Conservation (phyloP, 306 rosid genomes). For the Sophora flavescens region DNA sequence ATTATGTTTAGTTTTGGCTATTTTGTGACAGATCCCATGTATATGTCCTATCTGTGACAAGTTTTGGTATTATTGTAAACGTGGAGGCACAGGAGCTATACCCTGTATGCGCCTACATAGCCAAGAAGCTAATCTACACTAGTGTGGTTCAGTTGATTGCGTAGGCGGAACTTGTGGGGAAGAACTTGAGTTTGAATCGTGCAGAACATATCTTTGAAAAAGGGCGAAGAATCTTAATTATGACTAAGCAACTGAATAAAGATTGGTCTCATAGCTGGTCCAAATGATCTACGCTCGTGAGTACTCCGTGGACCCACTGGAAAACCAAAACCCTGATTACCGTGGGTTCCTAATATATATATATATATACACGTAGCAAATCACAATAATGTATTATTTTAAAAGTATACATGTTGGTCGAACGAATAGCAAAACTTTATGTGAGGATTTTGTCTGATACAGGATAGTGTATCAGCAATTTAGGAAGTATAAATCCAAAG, state of each 20-base stretch:
- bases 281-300: too few species aligned
- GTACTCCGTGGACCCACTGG: too few species aligned
- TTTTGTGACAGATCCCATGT: slow-evolving; percentile 52
- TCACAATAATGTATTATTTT: slow-evolving; percentile 20
- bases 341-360: too few species aligned
- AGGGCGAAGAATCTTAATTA: too few species aligned
- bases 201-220: too few species aligned
- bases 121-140: slow-evolving; percentile 30
- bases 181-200: too few species aligned
- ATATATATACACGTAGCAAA: too few species aligned
- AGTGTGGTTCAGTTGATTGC: too few species aligned
- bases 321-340: too few species aligned
- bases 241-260: too few species aligned
- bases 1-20: slow-evolving; percentile 33
- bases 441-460: slow-evolving; percentile 53
- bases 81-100: slow-evolving; percentile 29
- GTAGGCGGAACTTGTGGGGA: too few species aligned
- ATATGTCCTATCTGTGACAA: slow-evolving; percentile 35
- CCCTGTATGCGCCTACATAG: slow-evolving; percentile 22
- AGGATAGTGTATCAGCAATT: slow-evolving; percentile 48
- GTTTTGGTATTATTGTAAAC: slow-evolving; percentile 18
- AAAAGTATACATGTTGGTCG: slow-evolving; percentile 39
- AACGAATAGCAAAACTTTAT: slow-evolving; percentile 41
- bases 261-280: too few species aligned
- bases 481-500: slow-evolving; percentile 45